Evolutionary conservation across 2,329 filamentous ascomycete genomes (phyloP).

Genomic region (Aspergillus costaricaensis): DNA sequence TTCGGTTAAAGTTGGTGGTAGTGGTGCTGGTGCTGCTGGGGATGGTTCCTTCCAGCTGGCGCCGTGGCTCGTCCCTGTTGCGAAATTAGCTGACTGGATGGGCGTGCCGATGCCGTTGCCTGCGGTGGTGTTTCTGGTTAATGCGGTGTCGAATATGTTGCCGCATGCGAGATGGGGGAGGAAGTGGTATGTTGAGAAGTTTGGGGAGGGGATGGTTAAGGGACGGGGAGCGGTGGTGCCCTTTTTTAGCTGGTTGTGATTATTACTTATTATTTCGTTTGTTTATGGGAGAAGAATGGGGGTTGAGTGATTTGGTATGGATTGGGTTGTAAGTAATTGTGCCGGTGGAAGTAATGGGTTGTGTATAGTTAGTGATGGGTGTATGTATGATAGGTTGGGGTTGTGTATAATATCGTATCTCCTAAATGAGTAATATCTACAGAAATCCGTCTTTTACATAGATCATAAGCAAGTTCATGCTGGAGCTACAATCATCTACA

Average conservation of each 20-base stretch:
- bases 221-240: conserved; percentile 74
- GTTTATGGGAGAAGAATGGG: background rate
- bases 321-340: background rate
- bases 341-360: background rate
- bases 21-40: too few species aligned
- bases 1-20: background rate
- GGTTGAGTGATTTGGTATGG: background rate
- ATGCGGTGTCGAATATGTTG: conserved; percentile 87
- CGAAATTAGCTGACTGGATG: conserved; percentile 28
- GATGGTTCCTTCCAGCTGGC: conserved; percentile 28
- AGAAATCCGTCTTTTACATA: too few species aligned
- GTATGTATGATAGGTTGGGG: background rate
- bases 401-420: background rate
- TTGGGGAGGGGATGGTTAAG: conserved; percentile 79
- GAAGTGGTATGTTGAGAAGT: conserved; percentile 83
- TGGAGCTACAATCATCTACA: too few species aligned
- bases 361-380: background rate
- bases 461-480: too few species aligned
- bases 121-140: conserved; percentile 78
- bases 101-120: conserved; percentile 63
- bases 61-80: conserved; percentile 40
- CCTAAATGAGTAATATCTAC: too few species aligned
- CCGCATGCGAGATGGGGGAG: conserved; percentile 79
- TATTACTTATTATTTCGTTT: background rate
- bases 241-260: conserved; percentile 46